Conservation (phyloP, 148 eudicot genomes). For the Diospyros lotus region DNA sequence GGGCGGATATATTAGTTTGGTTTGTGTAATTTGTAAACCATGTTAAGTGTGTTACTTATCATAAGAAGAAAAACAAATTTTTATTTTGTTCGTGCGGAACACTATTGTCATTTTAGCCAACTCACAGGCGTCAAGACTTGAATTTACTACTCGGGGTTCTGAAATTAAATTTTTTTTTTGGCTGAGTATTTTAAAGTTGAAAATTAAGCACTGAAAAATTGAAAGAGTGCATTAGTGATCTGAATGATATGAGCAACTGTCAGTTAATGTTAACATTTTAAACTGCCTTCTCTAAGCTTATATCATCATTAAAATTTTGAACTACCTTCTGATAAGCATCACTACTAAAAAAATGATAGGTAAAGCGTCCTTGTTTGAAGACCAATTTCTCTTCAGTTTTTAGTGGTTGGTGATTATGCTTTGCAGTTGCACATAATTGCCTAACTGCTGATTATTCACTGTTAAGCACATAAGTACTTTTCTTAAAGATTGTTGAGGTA, state of each 20-base stretch:
- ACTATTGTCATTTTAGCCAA: background rate
- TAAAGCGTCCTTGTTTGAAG: background rate
- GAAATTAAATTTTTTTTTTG: background rate
- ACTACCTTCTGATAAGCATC: background rate
- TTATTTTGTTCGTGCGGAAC: background rate
- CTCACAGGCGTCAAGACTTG: background rate
- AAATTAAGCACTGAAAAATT: background rate
- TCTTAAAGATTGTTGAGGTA: background rate
- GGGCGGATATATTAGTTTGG: background rate
- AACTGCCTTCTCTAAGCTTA: no score
- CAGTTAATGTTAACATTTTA: background rate
- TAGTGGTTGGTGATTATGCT: conserved; percentile 2
- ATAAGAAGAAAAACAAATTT: background rate
- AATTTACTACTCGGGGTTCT: background rate
- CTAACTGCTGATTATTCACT: background rate
- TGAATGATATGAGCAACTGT: background rate
- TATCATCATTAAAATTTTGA: background rate
- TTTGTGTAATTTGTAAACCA: no score
- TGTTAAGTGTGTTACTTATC: no score
- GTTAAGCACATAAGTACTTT: background rate
- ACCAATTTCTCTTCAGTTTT: background rate
- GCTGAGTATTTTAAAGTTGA: background rate
- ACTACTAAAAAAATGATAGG: background rate
- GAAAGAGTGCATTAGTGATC: background rate
- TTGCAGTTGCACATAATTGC: background rate